phyloP scores from a whole-genome alignment of 805 yeast species.

The Hanseniaspora lachancei region DNA sequence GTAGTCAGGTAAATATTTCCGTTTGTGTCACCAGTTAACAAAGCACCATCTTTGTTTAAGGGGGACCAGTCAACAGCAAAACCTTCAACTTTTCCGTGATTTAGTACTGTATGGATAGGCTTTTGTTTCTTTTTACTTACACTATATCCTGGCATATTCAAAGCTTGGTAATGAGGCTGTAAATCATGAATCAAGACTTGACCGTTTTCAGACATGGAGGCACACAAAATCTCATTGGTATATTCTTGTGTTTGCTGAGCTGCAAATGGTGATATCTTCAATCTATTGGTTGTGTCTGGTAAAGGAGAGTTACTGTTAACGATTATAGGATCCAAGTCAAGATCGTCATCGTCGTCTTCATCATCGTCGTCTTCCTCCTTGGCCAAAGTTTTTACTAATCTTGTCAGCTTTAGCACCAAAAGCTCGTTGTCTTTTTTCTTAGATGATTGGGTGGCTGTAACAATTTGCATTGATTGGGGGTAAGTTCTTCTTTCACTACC shows the following conservation, averaged over 20 bases:
- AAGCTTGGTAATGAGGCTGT: constrained; percentile 63
- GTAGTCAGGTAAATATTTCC: constrained; percentile 73
- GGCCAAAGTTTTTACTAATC: constrained; percentile 74
- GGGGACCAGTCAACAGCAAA: constrained; percentile 98
- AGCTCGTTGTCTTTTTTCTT: constrained; percentile 79
- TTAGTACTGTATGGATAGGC: constrained; percentile 68
- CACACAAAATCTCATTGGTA: constrained; percentile 65
- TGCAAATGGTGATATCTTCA: constrained; percentile 72
- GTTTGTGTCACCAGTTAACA: constrained; percentile 76
- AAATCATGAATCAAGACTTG: constrained; percentile 78
- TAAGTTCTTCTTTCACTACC: constrained; percentile 81
- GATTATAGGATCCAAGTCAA: constrained; percentile 70
- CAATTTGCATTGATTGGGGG: constrained; percentile 74
- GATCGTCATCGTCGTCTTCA: constrained; percentile 62
- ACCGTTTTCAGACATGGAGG: constrained; percentile 80
- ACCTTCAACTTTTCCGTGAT: constrained; percentile 93
- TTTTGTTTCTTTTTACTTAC: constrained; percentile 65
- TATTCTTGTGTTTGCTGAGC: constrained; percentile 20
- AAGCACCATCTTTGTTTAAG: constrained; percentile 58
- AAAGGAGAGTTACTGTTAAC: constrained; percentile 72
- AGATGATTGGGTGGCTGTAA: constrained; percentile 90
- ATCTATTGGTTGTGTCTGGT: constrained; percentile 74
- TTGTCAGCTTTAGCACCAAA: constrained; percentile 67
- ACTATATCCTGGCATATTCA: constrained; percentile 75
- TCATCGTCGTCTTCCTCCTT: constrained; percentile 60